Conservation (phyloP, 352 stramenopile species). For the Phytophthora fragariaefolia region DNA sequence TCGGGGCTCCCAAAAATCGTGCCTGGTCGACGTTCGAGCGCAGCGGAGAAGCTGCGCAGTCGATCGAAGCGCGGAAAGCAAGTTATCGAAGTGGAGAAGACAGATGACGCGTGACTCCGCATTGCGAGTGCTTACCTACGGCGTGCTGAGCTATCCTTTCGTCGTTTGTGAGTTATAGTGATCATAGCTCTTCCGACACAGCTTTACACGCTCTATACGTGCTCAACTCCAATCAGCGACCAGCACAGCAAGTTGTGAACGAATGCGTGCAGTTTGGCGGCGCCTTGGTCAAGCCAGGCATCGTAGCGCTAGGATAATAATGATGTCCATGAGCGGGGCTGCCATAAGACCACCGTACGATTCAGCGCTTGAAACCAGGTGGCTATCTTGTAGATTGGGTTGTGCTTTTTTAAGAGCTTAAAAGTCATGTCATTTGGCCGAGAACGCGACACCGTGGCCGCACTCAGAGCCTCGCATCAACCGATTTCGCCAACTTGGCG, state of each 20-base stretch:
- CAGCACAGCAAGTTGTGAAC: not conserved
- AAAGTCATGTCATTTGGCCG: not conserved
- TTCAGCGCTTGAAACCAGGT: too few relatives aligned
- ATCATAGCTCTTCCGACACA: too few relatives aligned
- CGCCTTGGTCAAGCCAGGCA: not conserved
- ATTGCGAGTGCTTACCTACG: too few relatives aligned
- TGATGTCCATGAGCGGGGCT: not conserved
- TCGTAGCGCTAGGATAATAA: not conserved
- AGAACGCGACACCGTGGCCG: not conserved
- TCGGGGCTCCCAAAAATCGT: conserved; percentile 21
- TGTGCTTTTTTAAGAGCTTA: too few relatives aligned
- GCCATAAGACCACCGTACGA: not conserved
- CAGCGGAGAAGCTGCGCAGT: conserved; percentile 34
- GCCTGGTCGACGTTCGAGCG: conserved; percentile 30
- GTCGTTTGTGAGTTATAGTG: too few relatives aligned
- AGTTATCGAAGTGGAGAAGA: not conserved
- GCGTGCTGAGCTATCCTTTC: too few relatives aligned
- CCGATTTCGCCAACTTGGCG: too few relatives aligned
- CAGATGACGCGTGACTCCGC: too few relatives aligned
- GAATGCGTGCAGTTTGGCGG: not conserved
- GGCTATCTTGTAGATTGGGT: conserved; percentile 7
- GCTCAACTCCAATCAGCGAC: too few relatives aligned
- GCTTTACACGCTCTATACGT: too few relatives aligned
- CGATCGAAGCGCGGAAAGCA: conserved; percentile 18
- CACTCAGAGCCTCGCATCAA: not conserved